A percentile compares a stretch with the other conserved stretches of the same genome.
Evolutionary conservation across 2,329 filamentous ascomycete genomes (phyloP).

Genomic region (Cladophialophora carrionii): DNA sequence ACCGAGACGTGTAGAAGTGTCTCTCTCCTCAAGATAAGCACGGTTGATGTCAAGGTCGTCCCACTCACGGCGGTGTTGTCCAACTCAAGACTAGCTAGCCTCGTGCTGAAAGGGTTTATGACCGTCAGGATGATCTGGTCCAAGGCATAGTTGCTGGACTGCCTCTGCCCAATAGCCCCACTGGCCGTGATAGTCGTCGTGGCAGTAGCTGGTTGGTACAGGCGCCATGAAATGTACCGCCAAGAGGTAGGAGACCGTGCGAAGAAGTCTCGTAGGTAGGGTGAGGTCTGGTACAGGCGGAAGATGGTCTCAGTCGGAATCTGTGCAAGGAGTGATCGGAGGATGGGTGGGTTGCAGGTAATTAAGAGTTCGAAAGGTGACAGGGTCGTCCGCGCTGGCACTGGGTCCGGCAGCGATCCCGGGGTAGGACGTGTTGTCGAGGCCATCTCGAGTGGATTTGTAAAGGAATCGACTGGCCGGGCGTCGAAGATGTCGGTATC

Average conservation of each 20-base stretch:
- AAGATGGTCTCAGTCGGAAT: slow-evolving; percentile 60
- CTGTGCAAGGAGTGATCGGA: slow-evolving; percentile 62
- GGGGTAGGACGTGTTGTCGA: slow-evolving; percentile 25
- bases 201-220: slow-evolving; percentile 47
- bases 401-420: slow-evolving; percentile 1
- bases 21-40: slow-evolving; percentile 58
- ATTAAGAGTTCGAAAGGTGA: slow-evolving; percentile 59
- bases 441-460: slow-evolving; percentile 22
- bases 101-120: slow-evolving; percentile 60
- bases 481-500: slow-evolving; percentile 1
- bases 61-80: slow-evolving; percentile 65
- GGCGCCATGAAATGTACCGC: slow-evolving; percentile 63
- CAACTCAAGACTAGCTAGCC: slow-evolving; percentile 60
- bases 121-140: slow-evolving; percentile 61
- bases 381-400: slow-evolving; percentile 16
- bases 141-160: slow-evolving; percentile 61
- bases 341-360: slow-evolving; percentile 60
- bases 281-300: slow-evolving; percentile 62
- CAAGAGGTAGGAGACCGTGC: slow-evolving; percentile 63
- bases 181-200: slow-evolving; percentile 43
- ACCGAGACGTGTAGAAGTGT: slow-evolving; percentile 64
- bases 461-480: slow-evolving; percentile 12
- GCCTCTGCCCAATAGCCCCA: slow-evolving; percentile 44
- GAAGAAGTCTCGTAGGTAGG: slow-evolving; percentile 59
- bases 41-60: slow-evolving; percentile 58